Evolutionary conservation across 2,329 filamentous ascomycete genomes (phyloP).

Genomic region (Fusarium floridanum): DNA sequence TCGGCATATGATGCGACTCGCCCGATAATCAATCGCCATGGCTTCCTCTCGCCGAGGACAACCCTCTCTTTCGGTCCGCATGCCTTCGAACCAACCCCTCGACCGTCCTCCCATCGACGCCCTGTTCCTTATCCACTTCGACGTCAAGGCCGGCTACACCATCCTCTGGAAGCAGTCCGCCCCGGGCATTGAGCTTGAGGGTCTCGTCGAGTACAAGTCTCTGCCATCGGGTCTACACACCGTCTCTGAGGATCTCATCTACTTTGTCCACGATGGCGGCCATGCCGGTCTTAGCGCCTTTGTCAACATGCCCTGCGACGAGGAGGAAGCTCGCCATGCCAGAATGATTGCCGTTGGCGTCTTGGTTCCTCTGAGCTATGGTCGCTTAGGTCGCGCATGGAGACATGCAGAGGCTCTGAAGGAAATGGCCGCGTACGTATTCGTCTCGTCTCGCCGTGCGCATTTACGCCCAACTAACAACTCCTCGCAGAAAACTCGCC

Average conservation of each 20-base stretch:
- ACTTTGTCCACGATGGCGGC: slow-evolving; percentile 86
- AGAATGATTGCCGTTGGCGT: slow-evolving; percentile 93
- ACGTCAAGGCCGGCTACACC: slow-evolving; percentile 91
- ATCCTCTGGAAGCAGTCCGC: slow-evolving; percentile 87
- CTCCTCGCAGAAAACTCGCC: slow-evolving; percentile 66
- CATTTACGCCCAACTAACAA: slow-evolving; percentile 39
- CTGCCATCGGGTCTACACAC: slow-evolving; percentile 93
- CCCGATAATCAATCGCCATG: slow-evolving; percentile 52
- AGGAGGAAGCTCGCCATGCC: slow-evolving; percentile 83
- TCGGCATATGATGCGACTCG: slow-evolving; percentile 46
- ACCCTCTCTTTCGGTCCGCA: slow-evolving; percentile 56
- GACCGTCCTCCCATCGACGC: slow-evolving; percentile 69
- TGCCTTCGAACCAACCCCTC: slow-evolving; percentile 48
- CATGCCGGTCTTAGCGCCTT: slow-evolving; percentile 94
- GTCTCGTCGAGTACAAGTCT: slow-evolving; percentile 95
- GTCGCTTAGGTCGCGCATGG: slow-evolving; percentile 89
- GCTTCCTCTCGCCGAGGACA: slow-evolving; percentile 56
- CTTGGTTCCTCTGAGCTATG: slow-evolving; percentile 86
- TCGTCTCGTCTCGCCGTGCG: background rate
- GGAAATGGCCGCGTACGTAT: slow-evolving; percentile 75
- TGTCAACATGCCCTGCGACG: slow-evolving; percentile 83
- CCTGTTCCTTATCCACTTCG: slow-evolving; percentile 90
- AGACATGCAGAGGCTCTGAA: slow-evolving; percentile 83
- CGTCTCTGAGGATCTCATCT: slow-evolving; percentile 88
- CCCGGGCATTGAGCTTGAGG: slow-evolving; percentile 80